phyloP scores from a whole-genome alignment of 345 rosid genomes.

The Lenwebbia sp. region DNA sequence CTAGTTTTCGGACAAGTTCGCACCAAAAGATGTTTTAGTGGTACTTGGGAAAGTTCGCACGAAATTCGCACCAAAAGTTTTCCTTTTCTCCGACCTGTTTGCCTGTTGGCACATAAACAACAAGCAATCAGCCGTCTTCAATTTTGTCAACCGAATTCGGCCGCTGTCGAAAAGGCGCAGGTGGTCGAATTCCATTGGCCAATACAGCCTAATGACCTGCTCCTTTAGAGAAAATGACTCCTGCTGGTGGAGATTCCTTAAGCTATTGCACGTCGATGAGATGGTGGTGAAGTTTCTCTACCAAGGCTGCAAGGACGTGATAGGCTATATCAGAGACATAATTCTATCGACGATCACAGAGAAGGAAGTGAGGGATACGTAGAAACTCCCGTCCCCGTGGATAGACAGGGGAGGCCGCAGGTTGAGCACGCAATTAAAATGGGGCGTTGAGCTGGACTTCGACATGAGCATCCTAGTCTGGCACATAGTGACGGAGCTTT shows the following conservation, averaged over 20 bases:
- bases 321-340: rapidly evolving
- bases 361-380: rapidly evolving
- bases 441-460: neutral
- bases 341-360: neutral
- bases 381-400: neutral
- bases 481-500: neutral
- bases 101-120: neutral
- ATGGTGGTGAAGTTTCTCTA: neutral
- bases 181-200: neutral
- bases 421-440: rapidly evolving
- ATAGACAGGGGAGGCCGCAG: rapidly evolving
- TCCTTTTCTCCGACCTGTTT: neutral
- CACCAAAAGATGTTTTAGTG: too few species aligned
- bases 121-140: rapidly evolving
- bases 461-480: neutral
- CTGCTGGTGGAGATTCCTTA: rapidly evolving
- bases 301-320: rapidly evolving
- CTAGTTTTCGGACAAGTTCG: too few species aligned
- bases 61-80: too few species aligned
- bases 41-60: neutral
- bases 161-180: neutral
- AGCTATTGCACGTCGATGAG: rapidly evolving
- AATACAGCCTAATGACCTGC: neutral
- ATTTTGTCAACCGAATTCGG: rapidly evolving
- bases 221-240: neutral